These are phyloP conservation scores for Phytophthora syringae DNA, from an alignment of 352 stramenopile genomes.

Conservation along the genomic window DNA sequence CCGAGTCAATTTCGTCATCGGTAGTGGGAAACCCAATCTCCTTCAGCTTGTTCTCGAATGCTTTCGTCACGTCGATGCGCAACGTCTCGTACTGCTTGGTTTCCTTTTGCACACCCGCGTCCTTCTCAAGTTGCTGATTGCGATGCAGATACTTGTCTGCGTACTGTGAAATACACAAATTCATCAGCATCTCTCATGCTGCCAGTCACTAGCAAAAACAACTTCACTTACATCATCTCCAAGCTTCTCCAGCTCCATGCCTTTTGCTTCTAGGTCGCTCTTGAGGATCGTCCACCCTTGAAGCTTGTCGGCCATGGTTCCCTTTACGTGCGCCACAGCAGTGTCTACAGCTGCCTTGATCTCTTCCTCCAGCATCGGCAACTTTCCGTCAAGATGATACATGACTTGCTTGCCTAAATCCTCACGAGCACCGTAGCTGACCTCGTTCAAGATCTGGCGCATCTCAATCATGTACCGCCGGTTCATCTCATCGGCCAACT, in stretches of 20 bases:
- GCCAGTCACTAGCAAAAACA: background rate
- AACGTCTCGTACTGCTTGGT: conserved; percentile 70
- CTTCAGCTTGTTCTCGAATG: conserved; percentile 67
- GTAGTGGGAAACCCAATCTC: conserved; percentile 59
- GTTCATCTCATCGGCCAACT: conserved; percentile 72
- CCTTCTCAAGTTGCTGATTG: conserved; percentile 69
- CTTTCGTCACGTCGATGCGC: conserved; percentile 53
- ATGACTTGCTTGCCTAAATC: conserved; percentile 69
- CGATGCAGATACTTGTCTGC: conserved; percentile 71
- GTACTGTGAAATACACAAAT: conserved; percentile 45
- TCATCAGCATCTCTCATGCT: background rate
- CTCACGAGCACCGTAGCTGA: conserved; percentile 65
- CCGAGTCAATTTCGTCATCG: conserved; percentile 67
- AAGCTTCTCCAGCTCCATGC: conserved; percentile 72
- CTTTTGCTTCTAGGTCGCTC: conserved; percentile 65
- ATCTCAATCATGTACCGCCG: conserved; percentile 83
- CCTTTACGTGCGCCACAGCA: conserved; percentile 61
- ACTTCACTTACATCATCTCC: conserved; percentile 66
- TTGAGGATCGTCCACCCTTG: conserved; percentile 81
- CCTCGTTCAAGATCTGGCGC: conserved; percentile 75
- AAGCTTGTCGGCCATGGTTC: conserved; percentile 53
- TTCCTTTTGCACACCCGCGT: conserved; percentile 62
- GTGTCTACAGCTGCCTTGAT: conserved; percentile 70
- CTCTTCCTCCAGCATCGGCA: conserved; percentile 65
- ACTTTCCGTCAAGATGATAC: conserved; percentile 69